phyloP scores from a whole-genome alignment of 2,329 filamentous ascomycete species.

The Fusarium pseudoanthophilum region DNA sequence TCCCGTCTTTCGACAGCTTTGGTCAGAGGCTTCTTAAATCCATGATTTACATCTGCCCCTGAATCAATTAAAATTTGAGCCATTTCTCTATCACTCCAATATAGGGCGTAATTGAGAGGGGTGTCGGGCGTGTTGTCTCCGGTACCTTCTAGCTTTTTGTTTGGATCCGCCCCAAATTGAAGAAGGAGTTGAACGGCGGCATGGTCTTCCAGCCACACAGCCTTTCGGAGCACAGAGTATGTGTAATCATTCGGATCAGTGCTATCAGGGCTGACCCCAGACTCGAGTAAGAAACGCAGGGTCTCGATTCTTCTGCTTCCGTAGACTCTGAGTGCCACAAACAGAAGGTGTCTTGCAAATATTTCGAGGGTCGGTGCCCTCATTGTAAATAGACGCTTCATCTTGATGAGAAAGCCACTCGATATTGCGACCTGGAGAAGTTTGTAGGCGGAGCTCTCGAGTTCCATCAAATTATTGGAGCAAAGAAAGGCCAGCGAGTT shows the following conservation, averaged over 20 bases:
- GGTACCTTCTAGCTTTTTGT: rapidly evolving
- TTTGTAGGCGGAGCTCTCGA: rapidly evolving
- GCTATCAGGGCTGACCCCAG: not conserved
- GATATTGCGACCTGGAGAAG: rapidly evolving
- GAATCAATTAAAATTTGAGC: rapidly evolving
- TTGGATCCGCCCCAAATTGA: rapidly evolving
- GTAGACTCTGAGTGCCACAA: rapidly evolving
- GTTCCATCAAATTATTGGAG: rapidly evolving
- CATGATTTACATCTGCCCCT: not conserved
- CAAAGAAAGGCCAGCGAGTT: not conserved
- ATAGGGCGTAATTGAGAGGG: not conserved
- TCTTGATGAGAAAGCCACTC: not conserved
- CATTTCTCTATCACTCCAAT: not conserved
- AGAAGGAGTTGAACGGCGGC: not conserved
- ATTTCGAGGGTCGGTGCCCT: rapidly evolving
- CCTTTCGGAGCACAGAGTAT: rapidly evolving
- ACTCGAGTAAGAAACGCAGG: not conserved
- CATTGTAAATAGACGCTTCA: not conserved
- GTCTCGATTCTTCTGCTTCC: rapidly evolving
- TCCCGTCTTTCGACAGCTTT: slow-evolving; percentile 12
- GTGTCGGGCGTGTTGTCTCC: rapidly evolving
- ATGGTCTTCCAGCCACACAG: not conserved
- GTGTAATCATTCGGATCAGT: rapidly evolving
- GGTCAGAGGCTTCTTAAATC: rapidly evolving
- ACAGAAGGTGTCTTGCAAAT: not conserved